Evolutionary conservation across 495 filamentous ascomycete genomes (phyloP), one percentile per base, ranked within the genome.

Genomic region (Trypethelium eluteriae): DNA sequence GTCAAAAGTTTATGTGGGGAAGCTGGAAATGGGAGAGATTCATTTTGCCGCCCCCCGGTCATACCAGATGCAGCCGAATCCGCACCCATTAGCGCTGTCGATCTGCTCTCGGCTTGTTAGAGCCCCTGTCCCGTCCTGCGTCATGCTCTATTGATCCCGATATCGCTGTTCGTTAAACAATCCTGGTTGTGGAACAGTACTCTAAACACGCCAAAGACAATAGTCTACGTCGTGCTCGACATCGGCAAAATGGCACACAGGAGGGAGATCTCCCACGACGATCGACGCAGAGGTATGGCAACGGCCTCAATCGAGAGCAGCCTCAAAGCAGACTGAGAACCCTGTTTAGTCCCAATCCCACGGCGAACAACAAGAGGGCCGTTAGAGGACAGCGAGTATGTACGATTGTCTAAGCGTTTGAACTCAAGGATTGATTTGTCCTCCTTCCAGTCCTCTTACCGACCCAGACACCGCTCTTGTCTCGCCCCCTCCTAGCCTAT

Each of bases 361-460:
- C 68, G 74, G 32, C 70, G 73, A 34, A 70, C 65, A 12, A 75
- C 74, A 3, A 73, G 44, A 71, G 76, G 74, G 0, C 76, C 76
- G 12, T 70, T 78, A 12, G 73, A 76, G 47, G 50, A 65, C 57
- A 71, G 75, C 66, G 73, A 74, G 75, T 77, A 74, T 44, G 66
- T 38, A 14, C 47, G 10, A 56, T 35, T 12, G 2, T 9, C 5
- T 18, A 34, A 16, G 11, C 7, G 12, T 41, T 2, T 18, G n/a
- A 7, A 5, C 9, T 59, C 25, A 59, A 59, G 11, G n/a, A 53
- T n/a, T n/a, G 36, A 7, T 35, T 6, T 2, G 25, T 7, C 32
- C 11, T 59, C 53, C 3, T 59, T 36, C 14, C 32, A 59, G 53
- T 18, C 53, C 53, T 35, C 53, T 59, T 7, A 10, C 53, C 53